phyloP scores from a whole-genome alignment of 2,329 filamentous ascomycete genomes.

The Xylariaceae sp. region DNA sequence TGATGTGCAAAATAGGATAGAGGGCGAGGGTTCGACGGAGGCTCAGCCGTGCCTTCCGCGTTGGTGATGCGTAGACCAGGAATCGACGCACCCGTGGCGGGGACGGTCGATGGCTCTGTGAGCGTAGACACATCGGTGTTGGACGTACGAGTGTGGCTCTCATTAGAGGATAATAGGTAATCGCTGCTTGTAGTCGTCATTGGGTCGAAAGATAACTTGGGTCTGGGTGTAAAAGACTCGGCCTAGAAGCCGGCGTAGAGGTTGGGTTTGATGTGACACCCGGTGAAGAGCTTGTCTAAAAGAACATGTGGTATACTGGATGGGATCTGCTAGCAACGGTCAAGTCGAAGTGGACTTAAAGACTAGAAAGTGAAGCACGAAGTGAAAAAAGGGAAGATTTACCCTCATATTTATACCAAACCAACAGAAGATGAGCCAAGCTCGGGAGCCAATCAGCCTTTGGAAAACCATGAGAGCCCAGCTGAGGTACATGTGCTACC shows the following conservation, averaged over 20 bases:
- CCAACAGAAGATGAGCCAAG: no score
- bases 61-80: not conserved
- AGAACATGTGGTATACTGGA: not conserved
- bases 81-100: not conserved
- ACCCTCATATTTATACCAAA: no score
- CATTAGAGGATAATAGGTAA: not conserved
- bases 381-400: not conserved
- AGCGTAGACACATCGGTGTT: not conserved
- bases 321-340: not conserved
- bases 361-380: no score
- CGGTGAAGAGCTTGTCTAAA: not conserved
- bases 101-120: not conserved
- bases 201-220: not conserved
- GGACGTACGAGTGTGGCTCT: not conserved
- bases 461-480: no score
- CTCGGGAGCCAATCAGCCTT: no score
- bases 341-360: no score
- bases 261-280: not conserved
- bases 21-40: not conserved
- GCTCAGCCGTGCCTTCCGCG: not conserved
- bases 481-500: no score
- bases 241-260: slow-evolving; percentile 6
- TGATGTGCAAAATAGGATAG: slow-evolving; percentile 1
- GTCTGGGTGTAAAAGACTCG: not conserved
- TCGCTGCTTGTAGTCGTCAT: not conserved